These are phyloP conservation scores for Juncus inflexus DNA, from an alignment of 176 grass and related monocot species.

Conservation along the genomic window DNA sequence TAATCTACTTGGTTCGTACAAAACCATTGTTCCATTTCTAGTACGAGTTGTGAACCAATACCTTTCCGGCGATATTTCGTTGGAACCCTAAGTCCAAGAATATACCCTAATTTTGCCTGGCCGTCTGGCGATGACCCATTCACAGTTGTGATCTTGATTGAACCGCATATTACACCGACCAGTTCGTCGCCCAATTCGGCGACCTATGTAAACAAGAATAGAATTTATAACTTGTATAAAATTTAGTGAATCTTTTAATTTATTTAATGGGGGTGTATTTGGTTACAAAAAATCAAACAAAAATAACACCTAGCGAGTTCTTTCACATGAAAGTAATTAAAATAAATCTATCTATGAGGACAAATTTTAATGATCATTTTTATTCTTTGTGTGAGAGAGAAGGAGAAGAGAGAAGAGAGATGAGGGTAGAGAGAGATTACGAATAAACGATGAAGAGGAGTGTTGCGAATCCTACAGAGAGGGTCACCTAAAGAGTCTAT, in stretches of 20 bases:
- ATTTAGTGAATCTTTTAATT: no score
- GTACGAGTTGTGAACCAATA: slow-evolving; percentile 41
- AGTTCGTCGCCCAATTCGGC: slow-evolving; percentile 22
- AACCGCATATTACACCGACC: slow-evolving; percentile 22
- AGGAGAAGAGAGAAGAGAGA: no score
- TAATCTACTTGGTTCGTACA: slow-evolving; percentile 50
- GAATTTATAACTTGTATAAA: no score
- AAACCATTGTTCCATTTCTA: slow-evolving; percentile 77
- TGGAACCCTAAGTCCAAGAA: slow-evolving; percentile 24
- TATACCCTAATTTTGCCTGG: slow-evolving; percentile 14
- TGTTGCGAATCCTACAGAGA: slow-evolving; percentile 23
- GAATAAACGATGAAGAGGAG: slow-evolving; percentile 16
- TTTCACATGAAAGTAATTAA: no score
- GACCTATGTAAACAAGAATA: not conserved
- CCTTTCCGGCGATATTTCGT: slow-evolving; percentile 26
- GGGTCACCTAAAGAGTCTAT: slow-evolving; percentile 21
- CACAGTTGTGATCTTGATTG: slow-evolving; percentile 7
- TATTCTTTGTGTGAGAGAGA: no score
- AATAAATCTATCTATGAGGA: no score
- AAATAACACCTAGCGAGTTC: no score
- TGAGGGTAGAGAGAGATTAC: not conserved
- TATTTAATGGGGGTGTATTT: no score
- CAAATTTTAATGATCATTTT: no score
- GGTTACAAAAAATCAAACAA: no score
- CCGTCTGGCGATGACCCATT: not conserved